These are phyloP conservation scores for Stenocarpella maydis DNA, from an alignment of 2,329 filamentous ascomycete species.

Conservation along the genomic window DNA sequence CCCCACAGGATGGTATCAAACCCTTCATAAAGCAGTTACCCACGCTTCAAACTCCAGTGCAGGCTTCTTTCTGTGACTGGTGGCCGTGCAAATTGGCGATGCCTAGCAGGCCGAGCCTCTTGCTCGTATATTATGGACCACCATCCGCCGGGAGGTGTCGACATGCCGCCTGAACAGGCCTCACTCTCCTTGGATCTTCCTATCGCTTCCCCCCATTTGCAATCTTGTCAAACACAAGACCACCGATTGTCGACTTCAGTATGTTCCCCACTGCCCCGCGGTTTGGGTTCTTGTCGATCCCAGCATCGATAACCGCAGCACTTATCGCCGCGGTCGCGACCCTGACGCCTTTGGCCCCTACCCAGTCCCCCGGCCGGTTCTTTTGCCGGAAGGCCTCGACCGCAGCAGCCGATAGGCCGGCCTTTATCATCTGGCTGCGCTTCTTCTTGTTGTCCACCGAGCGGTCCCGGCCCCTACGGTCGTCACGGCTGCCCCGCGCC, in stretches of 20 bases:
- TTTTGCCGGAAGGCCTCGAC: constrained; percentile 41
- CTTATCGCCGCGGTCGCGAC: constrained; percentile 42
- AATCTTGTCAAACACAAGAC: constrained; percentile 40
- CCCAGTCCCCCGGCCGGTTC: constrained; percentile 33
- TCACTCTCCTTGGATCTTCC: neutral
- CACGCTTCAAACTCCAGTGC: neutral
- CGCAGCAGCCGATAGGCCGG: constrained; percentile 39
- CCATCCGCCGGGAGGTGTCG: neutral
- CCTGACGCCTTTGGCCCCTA: constrained; percentile 35
- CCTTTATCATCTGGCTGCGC: constrained; percentile 39
- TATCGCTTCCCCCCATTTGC: constrained; percentile 38
- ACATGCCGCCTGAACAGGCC: neutral
- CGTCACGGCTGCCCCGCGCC: neutral
- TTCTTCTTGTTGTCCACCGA: constrained; percentile 23
- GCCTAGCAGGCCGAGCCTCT: neutral
- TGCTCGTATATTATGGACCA: neutral
- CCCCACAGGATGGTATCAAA: neutral
- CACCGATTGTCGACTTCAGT: constrained; percentile 38
- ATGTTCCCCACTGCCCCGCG: constrained; percentile 37
- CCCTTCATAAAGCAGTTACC: neutral
- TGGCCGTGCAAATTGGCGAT: no score
- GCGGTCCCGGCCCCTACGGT: neutral
- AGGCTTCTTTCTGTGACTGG: neutral
- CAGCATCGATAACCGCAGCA: constrained; percentile 40
- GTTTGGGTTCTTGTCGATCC: constrained; percentile 37